Evolutionary conservation across 768 basidiomycete genomes (phyloP).

Genomic region (Mycena leptocephala): DNA sequence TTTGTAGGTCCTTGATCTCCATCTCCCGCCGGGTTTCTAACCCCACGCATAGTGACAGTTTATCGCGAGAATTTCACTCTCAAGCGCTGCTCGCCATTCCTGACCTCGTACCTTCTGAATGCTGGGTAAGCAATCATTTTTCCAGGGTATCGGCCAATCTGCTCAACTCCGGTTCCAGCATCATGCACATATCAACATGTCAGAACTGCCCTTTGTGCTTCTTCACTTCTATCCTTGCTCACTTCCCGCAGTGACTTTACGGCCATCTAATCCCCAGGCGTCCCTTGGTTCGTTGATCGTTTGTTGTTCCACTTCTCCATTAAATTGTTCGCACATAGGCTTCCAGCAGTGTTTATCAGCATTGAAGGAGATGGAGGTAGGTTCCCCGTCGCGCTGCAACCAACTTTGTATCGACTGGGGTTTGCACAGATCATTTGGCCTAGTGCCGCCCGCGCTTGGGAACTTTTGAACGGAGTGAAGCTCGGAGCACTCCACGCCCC

Average conservation of each 20-base stretch:
- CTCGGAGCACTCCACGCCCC: constrained; percentile 63
- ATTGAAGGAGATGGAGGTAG: constrained; percentile 79
- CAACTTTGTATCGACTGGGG: constrained; percentile 14
- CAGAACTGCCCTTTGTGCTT: constrained; percentile 43
- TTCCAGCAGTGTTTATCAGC: constrained; percentile 76
- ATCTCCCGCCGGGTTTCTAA: not conserved
- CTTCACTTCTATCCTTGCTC: constrained; percentile 32
- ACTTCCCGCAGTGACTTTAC: constrained; percentile 70
- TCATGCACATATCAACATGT: constrained; percentile 88
- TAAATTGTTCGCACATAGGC: not conserved
- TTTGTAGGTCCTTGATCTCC: constrained; percentile 61
- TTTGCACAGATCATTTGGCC: constrained; percentile 76
- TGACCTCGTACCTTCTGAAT: constrained; percentile 79
- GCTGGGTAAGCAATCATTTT: constrained; percentile 71
- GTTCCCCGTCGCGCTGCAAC: constrained; percentile 31
- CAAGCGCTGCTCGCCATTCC: constrained; percentile 73
- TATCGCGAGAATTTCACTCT: constrained; percentile 77
- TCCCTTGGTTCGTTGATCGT: constrained; percentile 59
- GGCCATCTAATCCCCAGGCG: constrained; percentile 81
- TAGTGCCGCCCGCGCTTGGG: constrained; percentile 76
- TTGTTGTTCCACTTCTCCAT: not conserved
- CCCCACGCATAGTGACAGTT: constrained; percentile 64
- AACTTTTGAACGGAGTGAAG: constrained; percentile 78
- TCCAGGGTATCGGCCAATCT: constrained; percentile 23
- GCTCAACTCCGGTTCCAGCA: constrained; percentile 58